Base-by-base conservation (phyloP, 176 grass and related monocot species). In the Miscanthus lutarioriparius region DNA sequence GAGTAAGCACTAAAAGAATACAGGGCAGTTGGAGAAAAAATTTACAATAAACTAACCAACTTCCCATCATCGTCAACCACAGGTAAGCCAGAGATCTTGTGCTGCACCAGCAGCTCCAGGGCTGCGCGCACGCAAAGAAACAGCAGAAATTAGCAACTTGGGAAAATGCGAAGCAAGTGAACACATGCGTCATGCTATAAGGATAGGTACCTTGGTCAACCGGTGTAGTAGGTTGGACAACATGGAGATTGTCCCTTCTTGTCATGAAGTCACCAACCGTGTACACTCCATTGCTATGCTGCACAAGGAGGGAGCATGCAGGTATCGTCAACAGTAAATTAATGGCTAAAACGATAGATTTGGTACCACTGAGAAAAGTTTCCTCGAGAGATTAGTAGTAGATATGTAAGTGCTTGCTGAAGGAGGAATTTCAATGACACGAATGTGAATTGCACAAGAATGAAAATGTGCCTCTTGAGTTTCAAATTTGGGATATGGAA, bases 201-300 rank as follows among this genome's bases (percentile, higher is more conserved):
- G 23, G n/a, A 76, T 6, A 41, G 28, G 61, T 22, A 93, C 95
- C 95, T 98, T 93, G 87, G 41, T 95, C 92, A 58, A 98, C 87
- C 0, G 85, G 58, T 6, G 92, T 93, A 17, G 88, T 82, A 14
- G 80, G 63, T 25, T 92, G 93, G n/a, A 98, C 95, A 45, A 89
- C 82, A 23, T 78, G 70, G 51, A 98, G 91, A 49, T 87, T 75
- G 54, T 91, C 87, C 87, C 53, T 91, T 59, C 82, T 74, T 0
- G 95, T 98, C 95, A 98, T 98, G 80, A 98, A 95, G 70, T 98
- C 89, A 33, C 95, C 89, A 77, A 95, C 95, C 5, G 89, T 98
- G 83, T 91, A 93, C 15, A 90, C 79, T 75, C 82, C 92, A 70
- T 87, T 82, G 83, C 78, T 91, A 41, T 91, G 77, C 95, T 93